Evolutionary conservation across 1,284 basidiomycete species (phyloP).

Genomic region (Puccinia coronata): DNA sequence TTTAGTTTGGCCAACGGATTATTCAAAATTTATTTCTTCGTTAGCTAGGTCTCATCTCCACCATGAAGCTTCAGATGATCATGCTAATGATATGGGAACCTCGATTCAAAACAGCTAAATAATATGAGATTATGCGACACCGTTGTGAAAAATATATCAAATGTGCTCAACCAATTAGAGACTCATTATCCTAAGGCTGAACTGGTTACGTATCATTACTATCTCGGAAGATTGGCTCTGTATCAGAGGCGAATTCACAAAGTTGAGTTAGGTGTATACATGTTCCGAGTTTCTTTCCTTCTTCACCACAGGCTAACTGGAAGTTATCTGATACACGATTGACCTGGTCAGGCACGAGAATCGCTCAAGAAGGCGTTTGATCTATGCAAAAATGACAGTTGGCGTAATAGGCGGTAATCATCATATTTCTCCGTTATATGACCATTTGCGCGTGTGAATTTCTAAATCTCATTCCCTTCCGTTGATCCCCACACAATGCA

Average conservation of each 20-base stretch:
- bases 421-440: neutral
- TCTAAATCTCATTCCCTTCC: conserved; percentile 28
- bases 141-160: conserved; percentile 60
- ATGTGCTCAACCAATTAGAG: conserved; percentile 57
- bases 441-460: conserved; percentile 7
- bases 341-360: conserved; percentile 54
- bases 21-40: conserved; percentile 56
- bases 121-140: conserved; percentile 61
- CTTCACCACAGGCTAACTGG: neutral
- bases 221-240: conserved; percentile 59
- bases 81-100: neutral
- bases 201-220: conserved; percentile 59
- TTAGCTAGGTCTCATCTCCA: conserved; percentile 37
- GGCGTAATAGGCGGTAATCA: conserved; percentile 56
- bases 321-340: neutral
- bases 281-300: neutral
- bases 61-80: neutral
- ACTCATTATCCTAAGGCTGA: conserved; percentile 58
- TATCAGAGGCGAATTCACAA: conserved; percentile 59
- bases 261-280: conserved; percentile 50
- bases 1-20: conserved; percentile 56
- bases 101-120: conserved; percentile 52
- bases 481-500: neutral
- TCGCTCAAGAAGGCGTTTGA: conserved; percentile 59
- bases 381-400: conserved; percentile 55